Base-by-base conservation (phyloP, 1,139 yeast genomes). In the Yamadazyma dushanensis region DNA sequence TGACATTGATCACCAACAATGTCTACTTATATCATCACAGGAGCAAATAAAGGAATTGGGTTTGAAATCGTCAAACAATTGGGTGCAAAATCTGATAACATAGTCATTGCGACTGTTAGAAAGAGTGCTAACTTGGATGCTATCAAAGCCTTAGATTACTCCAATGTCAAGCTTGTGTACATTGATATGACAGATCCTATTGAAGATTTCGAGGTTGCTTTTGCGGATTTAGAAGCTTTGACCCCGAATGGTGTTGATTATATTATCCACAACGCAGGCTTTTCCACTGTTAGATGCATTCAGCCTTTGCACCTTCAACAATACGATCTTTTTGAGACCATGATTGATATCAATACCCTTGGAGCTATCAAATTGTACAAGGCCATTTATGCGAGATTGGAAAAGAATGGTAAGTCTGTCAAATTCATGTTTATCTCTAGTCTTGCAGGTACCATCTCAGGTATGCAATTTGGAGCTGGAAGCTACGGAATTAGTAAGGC, bases 291-390 rank as follows among this genome's bases (percentile, higher is more conserved):
- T 5, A 10, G 9, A n/a, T n/a, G 8, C 16, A n/a, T 18, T n/a
- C 9, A 15, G 13, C 26, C 26, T 11, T 7, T 26, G 9, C n/a
- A 9, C 13, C 5, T 7, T 4, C n/a, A 10, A 18, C 32, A 25
- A 6, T 15, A 22, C 8, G 13, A n/a, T 26, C 34, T 29, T 34
- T 63, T 48, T 48, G 16, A 41, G 3, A 33, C 43, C 1, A 57
- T 54, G 36, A 56, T 50, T 36, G 47, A 46, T 20, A 48, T 54
- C 19, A 66, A 66, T 35, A 43, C 54, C 11, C 25, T 62, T 4
- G 70, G 67, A 0, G 59, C 68, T 4, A 39, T 65, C n/a, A 54
- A 54, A 28, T 38, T 61, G 0, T 43, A 55, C 32, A 56, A 56
- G 34, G 51, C 54, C 3, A 24, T 62, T 24, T 49, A 50, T 30